Evolutionary conservation across 768 basidiomycete species (phyloP).

Genomic region (Amyloporia xantha): DNA sequence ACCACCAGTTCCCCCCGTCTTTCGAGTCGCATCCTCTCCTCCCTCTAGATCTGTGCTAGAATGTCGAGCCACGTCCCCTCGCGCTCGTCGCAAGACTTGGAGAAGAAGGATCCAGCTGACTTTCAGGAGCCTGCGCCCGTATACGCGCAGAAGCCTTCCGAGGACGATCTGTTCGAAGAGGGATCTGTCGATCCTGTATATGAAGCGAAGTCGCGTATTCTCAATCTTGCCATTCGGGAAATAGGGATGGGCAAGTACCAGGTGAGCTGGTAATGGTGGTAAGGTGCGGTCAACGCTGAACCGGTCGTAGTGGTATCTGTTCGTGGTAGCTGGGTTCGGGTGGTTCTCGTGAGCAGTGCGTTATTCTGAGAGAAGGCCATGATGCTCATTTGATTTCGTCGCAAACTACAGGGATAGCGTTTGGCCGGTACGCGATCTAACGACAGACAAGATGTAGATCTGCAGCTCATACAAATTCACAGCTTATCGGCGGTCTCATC

Average conservation of each 20-base stretch:
- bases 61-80: not conserved
- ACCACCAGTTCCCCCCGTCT: too few relatives aligned
- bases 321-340: constrained; percentile 65
- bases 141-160: not conserved
- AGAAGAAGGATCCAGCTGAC: not conserved
- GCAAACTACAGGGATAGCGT: constrained; percentile 49
- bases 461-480: not conserved
- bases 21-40: too few relatives aligned
- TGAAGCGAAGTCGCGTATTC: constrained; percentile 39
- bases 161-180: constrained; percentile 18
- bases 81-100: not conserved
- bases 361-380: not conserved
- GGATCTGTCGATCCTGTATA: constrained; percentile 38
- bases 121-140: not conserved
- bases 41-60: not conserved
- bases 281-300: not conserved
- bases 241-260: constrained; percentile 56
- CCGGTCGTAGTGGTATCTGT: constrained; percentile 48
- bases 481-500: constrained; percentile 39
- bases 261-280: constrained; percentile 20
- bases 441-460: too few relatives aligned
- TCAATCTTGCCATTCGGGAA: constrained; percentile 42
- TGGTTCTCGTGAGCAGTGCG: constrained; percentile 57
- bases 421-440: constrained; percentile 50
- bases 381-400: not conserved